Conservation (phyloP, 169 alveolate genomes). For the Babesia ovis region DNA sequence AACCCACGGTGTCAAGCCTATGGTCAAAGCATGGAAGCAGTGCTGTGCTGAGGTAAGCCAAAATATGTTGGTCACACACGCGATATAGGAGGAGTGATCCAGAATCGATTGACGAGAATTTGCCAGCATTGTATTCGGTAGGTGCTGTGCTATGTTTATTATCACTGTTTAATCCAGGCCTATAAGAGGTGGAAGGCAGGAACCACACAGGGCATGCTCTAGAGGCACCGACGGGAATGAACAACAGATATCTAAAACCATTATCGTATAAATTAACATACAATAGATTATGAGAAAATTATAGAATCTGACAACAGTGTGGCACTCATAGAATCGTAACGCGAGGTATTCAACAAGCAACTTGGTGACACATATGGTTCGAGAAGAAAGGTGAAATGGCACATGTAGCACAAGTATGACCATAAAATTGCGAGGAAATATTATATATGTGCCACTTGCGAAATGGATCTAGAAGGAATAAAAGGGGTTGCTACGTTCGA, state of each 20-base stretch:
- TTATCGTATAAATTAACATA: too few species aligned
- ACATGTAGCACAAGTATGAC: too few species aligned
- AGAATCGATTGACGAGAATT: neutral
- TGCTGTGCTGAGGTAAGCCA: slow-evolving; percentile 12
- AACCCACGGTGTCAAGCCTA: neutral
- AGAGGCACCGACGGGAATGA: too few species aligned
- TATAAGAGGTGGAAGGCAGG: neutral
- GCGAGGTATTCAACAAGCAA: too few species aligned
- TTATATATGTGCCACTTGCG: too few species aligned
- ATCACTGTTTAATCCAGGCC: neutral
- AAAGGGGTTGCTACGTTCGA: neutral
- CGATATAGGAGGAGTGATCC: slow-evolving; percentile 3
- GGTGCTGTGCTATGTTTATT: neutral
- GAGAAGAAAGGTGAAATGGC: too few species aligned
- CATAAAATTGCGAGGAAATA: too few species aligned
- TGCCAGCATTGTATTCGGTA: slow-evolving; percentile 19
- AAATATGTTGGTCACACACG: neutral
- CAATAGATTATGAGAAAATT: too few species aligned
- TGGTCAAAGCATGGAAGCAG: slow-evolving; percentile 13
- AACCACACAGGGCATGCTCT: slow-evolving; percentile 5
- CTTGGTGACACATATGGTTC: too few species aligned
- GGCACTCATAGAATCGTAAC: too few species aligned
- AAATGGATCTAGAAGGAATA: neutral
- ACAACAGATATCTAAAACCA: too few species aligned
- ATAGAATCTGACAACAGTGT: too few species aligned